Base-by-base conservation (phyloP, 1,284 basidiomycete genomes). In the Mycosarcoma maydis region DNA sequence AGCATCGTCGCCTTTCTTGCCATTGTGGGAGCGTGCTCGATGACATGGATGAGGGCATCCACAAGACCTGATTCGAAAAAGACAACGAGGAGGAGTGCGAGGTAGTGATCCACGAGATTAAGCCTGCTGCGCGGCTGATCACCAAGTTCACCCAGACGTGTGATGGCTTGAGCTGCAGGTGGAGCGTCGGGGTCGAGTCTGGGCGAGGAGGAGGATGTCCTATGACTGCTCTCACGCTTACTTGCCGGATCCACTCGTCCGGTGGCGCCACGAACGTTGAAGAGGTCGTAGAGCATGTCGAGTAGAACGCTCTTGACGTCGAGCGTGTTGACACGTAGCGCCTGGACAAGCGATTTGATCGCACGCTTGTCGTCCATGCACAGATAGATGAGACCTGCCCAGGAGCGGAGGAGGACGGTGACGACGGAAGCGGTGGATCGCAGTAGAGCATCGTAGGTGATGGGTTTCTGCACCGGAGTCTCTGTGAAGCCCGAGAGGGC, bases 311-410 rank as follows among this genome's bases (percentile, higher is more conserved):
- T 53, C 41, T 75, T 86, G 49, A 92, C 90, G 45, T 92, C 90
- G 17, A 91, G 84, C 1, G 91, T 90, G 5, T 94, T 94, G 83
- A 97, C 91, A 61, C 89, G 88, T 42, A 99, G 84, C 0, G 91
- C 92, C 75, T 93, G 87, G 26, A 98, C 87, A 20, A 98, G 84
- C 6, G 91, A 90, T 36, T 89, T 87, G 61, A 99, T 89, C 0
- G 94, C 92, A 17, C 88, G 85, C 84, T 90, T 90, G 73, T 92
- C 87, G 78, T 94, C 87, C 87, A 94, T 89, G 82, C 92, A 96
- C 69, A 97, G 89, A 81, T 97, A 98, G 86, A 98, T 88, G 27
- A 98, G 83, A 8, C 94, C 95, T 65, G 91, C 90, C 94, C 95
- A 99, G 10, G 91, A 93, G 41, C 91, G 87, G 43, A 99, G 83